phyloP scores from a whole-genome alignment of 768 basidiomycete species.

The Lactifluus subvellereus region DNA sequence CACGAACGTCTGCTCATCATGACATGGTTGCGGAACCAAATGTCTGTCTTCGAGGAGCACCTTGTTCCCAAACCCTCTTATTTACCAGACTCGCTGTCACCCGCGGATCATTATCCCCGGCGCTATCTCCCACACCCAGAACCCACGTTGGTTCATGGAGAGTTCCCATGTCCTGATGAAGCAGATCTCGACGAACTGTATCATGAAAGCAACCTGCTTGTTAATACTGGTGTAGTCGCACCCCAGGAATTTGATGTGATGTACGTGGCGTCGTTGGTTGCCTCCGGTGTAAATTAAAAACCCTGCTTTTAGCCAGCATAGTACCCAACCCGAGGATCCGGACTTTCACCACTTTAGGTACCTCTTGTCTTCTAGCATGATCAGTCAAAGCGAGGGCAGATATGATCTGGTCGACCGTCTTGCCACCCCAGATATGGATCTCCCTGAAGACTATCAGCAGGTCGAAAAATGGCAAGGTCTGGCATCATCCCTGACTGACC shows the following conservation, averaged over 20 bases:
- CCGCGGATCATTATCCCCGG: not conserved
- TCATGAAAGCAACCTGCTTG: not conserved
- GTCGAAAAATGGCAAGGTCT: constrained; percentile 4
- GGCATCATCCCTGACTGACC: constrained; percentile 12
- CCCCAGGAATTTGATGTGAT: constrained; percentile 7
- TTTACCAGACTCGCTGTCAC: not conserved
- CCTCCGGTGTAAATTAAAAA: not conserved
- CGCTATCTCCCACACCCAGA: not conserved
- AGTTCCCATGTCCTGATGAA: not conserved
- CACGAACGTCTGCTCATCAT: constrained; percentile 29
- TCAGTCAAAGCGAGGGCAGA: constrained; percentile 42
- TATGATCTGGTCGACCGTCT: constrained; percentile 31
- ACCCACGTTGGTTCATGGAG: not conserved
- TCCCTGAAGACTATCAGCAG: constrained; percentile 9
- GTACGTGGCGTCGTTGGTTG: constrained; percentile 5
- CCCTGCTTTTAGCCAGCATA: not conserved
- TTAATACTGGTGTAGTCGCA: not conserved
- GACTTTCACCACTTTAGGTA: not conserved
- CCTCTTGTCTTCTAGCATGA: not conserved
- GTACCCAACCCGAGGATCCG: constrained; percentile 3
- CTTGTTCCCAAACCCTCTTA: not conserved
- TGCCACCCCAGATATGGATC: constrained; percentile 1
- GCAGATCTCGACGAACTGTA: constrained; percentile 7
- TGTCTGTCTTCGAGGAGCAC: not conserved
- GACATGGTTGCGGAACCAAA: constrained; percentile 29